phyloP scores from a whole-genome alignment of 768 basidiomycete genomes.

The Russula griseocarnosa region DNA sequence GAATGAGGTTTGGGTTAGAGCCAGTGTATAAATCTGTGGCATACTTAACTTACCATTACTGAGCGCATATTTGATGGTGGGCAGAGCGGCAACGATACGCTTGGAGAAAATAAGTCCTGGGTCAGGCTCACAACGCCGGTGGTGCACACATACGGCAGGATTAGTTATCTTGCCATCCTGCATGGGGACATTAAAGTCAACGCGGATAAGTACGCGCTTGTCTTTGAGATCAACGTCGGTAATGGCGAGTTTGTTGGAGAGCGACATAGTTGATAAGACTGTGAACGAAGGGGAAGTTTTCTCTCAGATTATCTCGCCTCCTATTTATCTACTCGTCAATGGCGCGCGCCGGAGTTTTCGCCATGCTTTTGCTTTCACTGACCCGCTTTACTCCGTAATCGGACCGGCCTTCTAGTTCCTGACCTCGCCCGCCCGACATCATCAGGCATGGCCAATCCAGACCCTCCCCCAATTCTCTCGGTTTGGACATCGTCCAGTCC shows the following conservation, averaged over 20 bases:
- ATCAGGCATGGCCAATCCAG: conserved; percentile 28
- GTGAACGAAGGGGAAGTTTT: conserved; percentile 13
- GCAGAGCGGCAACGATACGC: conserved; percentile 96
- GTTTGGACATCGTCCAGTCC: conserved; percentile 60
- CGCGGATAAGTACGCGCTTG: conserved; percentile 89
- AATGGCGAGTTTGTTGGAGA: conserved; percentile 92
- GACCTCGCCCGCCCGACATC: conserved; percentile 32
- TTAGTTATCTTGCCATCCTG: conserved; percentile 92
- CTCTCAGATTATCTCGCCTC: conserved; percentile 9
- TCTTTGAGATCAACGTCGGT: conserved; percentile 83
- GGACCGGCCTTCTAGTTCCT: conserved; percentile 13
- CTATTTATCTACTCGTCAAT: conserved; percentile 8
- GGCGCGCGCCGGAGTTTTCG: conserved; percentile 7
- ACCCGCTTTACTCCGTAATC: conserved; percentile 20
- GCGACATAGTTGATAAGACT: conserved; percentile 56
- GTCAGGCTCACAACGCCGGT: conserved; percentile 15
- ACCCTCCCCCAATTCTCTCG: conserved; percentile 58
- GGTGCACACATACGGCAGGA: conserved; percentile 67
- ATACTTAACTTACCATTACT: conserved; percentile 60
- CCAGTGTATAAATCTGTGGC: conserved; percentile 1
- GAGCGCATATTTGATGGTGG: conserved; percentile 91
- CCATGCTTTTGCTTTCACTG: neutral
- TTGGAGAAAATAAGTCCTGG: conserved; percentile 35
- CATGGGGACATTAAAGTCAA: conserved; percentile 95
- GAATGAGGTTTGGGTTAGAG: conserved; percentile 22